Evolutionary conservation across 1,284 basidiomycete genomes (phyloP).

Genomic region (Tremellales sp.): DNA sequence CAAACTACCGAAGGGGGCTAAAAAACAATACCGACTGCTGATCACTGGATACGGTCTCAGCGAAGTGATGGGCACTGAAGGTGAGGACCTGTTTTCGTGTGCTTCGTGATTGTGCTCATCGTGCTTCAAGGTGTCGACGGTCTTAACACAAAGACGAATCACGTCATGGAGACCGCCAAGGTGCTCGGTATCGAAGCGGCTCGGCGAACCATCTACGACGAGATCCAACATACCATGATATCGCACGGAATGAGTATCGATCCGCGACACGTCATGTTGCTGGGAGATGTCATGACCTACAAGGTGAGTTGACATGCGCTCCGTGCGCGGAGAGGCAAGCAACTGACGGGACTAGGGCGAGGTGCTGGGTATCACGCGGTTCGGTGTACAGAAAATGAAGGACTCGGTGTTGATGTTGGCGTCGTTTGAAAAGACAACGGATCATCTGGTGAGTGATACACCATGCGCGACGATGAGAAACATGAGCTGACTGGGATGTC

Average conservation of each 20-base stretch:
- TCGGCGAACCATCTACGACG: slow-evolving; percentile 88
- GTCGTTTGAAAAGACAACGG: slow-evolving; percentile 99
- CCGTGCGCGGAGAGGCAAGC: not conserved
- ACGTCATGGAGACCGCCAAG: slow-evolving; percentile 91
- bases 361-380: slow-evolving; percentile 96
- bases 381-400: slow-evolving; percentile 99
- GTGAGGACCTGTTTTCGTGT: slow-evolving; percentile 49
- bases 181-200: slow-evolving; percentile 98
- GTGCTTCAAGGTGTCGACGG: slow-evolving; percentile 74
- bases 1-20: slow-evolving; percentile 62
- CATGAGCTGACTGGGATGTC: slow-evolving; percentile 8
- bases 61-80: slow-evolving; percentile 96
- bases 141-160: slow-evolving; percentile 88
- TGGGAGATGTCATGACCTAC: slow-evolving; percentile 98
- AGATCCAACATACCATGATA: slow-evolving; percentile 97
- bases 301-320: slow-evolving; percentile 60
- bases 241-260: slow-evolving; percentile 99
- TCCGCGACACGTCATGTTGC: slow-evolving; percentile 96
- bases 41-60: slow-evolving; percentile 97
- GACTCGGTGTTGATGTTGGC: slow-evolving; percentile 99
- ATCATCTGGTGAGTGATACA: slow-evolving; percentile 64
- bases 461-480: not conserved
- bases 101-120: not conserved
- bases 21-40: slow-evolving; percentile 54
- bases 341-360: too few relatives aligned